phyloP scores from a whole-genome alignment of 805 yeast genomes.

The Torulaspora delbrueckii region DNA sequence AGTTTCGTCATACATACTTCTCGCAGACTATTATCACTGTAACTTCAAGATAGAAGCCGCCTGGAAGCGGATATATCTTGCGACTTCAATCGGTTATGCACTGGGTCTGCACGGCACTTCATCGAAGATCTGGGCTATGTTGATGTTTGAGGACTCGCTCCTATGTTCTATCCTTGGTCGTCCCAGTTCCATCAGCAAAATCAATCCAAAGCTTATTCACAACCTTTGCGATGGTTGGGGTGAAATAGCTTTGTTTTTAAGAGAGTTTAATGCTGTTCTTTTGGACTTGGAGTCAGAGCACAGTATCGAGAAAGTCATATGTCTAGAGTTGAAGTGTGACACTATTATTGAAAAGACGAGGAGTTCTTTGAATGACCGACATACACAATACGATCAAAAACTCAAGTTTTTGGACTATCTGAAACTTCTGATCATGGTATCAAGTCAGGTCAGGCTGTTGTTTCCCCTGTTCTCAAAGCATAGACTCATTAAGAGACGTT shows the following conservation, averaged over 20 bases:
- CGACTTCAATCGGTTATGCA: slow-evolving; percentile 14
- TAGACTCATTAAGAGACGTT: slow-evolving; percentile 6
- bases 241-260: slow-evolving; percentile 10
- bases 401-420: slow-evolving; percentile 6
- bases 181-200: slow-evolving; percentile 11
- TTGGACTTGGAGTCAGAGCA: slow-evolving; percentile 5
- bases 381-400: background rate
- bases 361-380: background rate
- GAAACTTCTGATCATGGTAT: slow-evolving; percentile 11
- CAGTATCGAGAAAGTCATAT: slow-evolving; percentile 10
- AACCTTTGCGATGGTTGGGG: slow-evolving; percentile 12
- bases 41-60: slow-evolving; percentile 14
- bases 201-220: slow-evolving; percentile 6
- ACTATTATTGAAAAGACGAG: slow-evolving; percentile 10
- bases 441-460: slow-evolving; percentile 9
- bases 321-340: slow-evolving; percentile 10
- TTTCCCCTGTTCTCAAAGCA: slow-evolving; percentile 12
- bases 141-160: slow-evolving; percentile 12
- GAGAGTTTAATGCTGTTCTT: slow-evolving; percentile 11
- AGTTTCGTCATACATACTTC: slow-evolving; percentile 10
- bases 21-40: slow-evolving; percentile 14
- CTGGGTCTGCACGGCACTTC: slow-evolving; percentile 12
- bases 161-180: slow-evolving; percentile 13
- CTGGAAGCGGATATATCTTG: slow-evolving; percentile 13
- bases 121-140: slow-evolving; percentile 15